Evolutionary conservation across 345 rosid species (phyloP).

Genomic region (Syzygium oleosum): DNA sequence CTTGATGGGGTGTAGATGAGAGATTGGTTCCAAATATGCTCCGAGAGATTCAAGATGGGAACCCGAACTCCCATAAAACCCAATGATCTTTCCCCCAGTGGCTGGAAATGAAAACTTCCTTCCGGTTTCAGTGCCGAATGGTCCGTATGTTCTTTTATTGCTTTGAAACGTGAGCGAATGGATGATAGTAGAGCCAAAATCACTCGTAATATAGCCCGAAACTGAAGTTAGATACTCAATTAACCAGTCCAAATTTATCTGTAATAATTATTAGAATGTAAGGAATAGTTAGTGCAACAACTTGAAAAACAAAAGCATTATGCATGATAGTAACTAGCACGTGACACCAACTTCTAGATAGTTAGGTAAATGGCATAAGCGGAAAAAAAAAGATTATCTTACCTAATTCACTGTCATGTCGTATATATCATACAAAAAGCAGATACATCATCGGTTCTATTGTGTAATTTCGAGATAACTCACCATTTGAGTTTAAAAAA

Average conservation of each 20-base stretch:
- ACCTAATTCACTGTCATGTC: too few species aligned
- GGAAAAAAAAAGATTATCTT: too few species aligned
- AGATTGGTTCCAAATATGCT: neutral
- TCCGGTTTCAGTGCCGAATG: neutral
- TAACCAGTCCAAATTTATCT: too few species aligned
- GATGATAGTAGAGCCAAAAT: neutral
- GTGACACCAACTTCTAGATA: too few species aligned
- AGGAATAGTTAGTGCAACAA: too few species aligned
- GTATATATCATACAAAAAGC: too few species aligned
- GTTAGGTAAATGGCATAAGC: too few species aligned
- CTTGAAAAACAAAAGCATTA: too few species aligned
- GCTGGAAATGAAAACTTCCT: neutral
- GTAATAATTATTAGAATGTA: neutral
- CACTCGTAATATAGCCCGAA: neutral
- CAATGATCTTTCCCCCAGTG: neutral
- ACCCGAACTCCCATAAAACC: neutral
- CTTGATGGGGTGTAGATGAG: neutral
- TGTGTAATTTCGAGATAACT: too few species aligned
- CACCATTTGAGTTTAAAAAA: too few species aligned
- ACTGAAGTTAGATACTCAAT: neutral
- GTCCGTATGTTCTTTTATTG: neutral
- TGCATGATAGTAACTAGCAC: too few species aligned
- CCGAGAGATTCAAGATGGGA: neutral
- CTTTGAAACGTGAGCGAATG: neutral
- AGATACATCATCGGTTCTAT: too few species aligned